phyloP scores from a whole-genome alignment of 1,139 yeast genomes.

The Hemisphaericaspora xylanilytica region DNA sequence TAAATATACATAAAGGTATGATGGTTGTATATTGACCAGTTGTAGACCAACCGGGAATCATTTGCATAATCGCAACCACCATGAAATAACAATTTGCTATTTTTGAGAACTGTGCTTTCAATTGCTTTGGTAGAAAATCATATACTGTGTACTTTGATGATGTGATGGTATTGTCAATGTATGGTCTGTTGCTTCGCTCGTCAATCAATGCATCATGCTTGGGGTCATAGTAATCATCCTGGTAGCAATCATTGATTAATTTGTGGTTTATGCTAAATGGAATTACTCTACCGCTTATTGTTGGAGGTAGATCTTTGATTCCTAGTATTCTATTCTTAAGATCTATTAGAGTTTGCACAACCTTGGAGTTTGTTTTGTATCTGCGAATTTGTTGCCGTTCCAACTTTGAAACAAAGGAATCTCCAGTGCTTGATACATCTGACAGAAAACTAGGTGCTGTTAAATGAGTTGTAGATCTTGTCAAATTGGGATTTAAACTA shows the following conservation, averaged over 20 bases:
- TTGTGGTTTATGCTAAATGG: slow-evolving; percentile 53
- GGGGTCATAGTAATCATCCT: slow-evolving; percentile 28
- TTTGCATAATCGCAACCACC: slow-evolving; percentile 85
- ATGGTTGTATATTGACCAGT: slow-evolving; percentile 97
- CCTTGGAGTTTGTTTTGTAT: slow-evolving; percentile 16
- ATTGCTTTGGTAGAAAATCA: slow-evolving; percentile 83
- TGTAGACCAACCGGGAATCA: slow-evolving; percentile 97
- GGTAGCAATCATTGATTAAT: slow-evolving; percentile 27
- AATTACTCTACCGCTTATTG: slow-evolving; percentile 72
- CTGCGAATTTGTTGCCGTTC: slow-evolving; percentile 14
- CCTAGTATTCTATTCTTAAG: slow-evolving; percentile 41
- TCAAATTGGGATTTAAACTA: slow-evolving; percentile 16
- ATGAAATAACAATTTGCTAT: slow-evolving; percentile 85
- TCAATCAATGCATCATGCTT: slow-evolving; percentile 46
- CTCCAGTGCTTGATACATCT: slow-evolving; percentile 19
- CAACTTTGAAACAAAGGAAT: slow-evolving; percentile 22
- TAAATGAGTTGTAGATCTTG: slow-evolving; percentile 30
- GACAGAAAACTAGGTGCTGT: slow-evolving; percentile 21
- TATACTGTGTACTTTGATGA: slow-evolving; percentile 84
- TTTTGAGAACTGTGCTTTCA: slow-evolving; percentile 88
- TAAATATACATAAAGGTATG: slow-evolving; percentile 79
- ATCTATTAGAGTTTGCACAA: slow-evolving; percentile 17
- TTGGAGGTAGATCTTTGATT: slow-evolving; percentile 43
- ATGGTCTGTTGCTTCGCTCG: slow-evolving; percentile 65
- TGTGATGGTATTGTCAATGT: slow-evolving; percentile 66